These are phyloP conservation scores for Neofusicoccum laricinum DNA, from an alignment of 2,329 filamentous ascomycete genomes.

Conservation along the genomic window DNA sequence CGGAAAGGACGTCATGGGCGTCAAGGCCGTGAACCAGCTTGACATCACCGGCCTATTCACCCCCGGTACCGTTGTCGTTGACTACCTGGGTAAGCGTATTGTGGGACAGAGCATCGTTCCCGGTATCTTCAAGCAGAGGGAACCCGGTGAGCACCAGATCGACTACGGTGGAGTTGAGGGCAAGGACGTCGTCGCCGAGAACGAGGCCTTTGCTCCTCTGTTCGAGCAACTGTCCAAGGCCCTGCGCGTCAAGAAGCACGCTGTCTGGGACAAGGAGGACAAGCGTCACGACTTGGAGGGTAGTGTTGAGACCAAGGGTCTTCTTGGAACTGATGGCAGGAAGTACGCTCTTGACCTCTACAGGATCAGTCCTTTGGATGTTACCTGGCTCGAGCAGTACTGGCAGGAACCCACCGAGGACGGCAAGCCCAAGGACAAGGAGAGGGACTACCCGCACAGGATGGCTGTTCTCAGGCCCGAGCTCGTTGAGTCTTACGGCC, in stretches of 20 bases:
- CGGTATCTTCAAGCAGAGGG: constrained; percentile 97
- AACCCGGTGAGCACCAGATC: constrained; percentile 96
- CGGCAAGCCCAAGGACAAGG: constrained; percentile 48
- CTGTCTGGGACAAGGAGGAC: constrained; percentile 96
- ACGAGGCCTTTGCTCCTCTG: constrained; percentile 77
- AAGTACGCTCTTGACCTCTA: constrained; percentile 98
- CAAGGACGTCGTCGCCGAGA: constrained; percentile 88
- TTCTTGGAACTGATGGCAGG: constrained; percentile 93
- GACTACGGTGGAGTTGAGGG: constrained; percentile 98
- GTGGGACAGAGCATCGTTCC: constrained; percentile 98
- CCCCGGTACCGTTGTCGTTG: constrained; percentile 91
- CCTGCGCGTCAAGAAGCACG: constrained; percentile 87
- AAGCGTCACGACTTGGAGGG: constrained; percentile 88
- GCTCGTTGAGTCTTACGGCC: constrained; percentile 81
- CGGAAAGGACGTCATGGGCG: constrained; percentile 92
- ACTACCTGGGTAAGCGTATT: constrained; percentile 95
- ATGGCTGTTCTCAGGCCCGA: constrained; percentile 94
- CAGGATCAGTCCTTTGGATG: constrained; percentile 87
- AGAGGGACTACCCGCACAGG: constrained; percentile 76
- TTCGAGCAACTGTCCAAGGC: constrained; percentile 91
- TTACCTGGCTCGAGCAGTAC: constrained; percentile 82
- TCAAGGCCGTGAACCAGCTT: constrained; percentile 92
- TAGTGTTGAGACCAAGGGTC: constrained; percentile 95
- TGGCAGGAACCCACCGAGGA: constrained; percentile 43
- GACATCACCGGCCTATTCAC: constrained; percentile 94